Evolutionary conservation across 257 asterid species (phyloP), one percentile per base, ranked within the genome.

Genomic region (Solanum acaule): DNA sequence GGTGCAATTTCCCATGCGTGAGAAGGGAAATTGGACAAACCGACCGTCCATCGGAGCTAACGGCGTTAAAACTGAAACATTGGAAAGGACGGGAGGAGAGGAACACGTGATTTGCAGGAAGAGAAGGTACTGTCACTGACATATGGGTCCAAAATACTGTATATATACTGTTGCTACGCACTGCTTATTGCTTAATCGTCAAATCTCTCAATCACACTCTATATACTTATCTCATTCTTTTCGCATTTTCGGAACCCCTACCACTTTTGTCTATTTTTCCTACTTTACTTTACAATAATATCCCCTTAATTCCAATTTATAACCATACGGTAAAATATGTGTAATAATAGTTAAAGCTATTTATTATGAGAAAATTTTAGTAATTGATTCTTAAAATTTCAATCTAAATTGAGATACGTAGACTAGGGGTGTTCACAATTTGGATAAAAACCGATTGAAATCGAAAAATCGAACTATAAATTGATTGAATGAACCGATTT

Each of bases 121-220:
- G 29, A 81, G 31, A 46, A 61, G n/a, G 71, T 63, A 63, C 86
- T 63, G 86, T 75, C 37, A 81, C 84, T 70, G 85, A 44, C 70
- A 44, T 13, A 42, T 46, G 72, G 34, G 42, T 81, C 86, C 68
- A 81, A 81, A 29, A 33, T 72, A 29, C 76, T 10, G 72, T 10
- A 65, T 65, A 65, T 10, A 31, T 71, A 71, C 42, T 72, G 87
- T 65, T 3, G 15, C 61, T 42, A 37, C 16, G 29, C 86, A 42
- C 63, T 68, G 88, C 56, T 25, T 82, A 90, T 84, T 84, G 61
- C 89, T 90, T 84, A 89, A 70, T 90, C 88, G 94, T 93, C 94
- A 90, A 88, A 89, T 92, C 92, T 86, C 40, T 37, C 61, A 38
- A 9, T 25, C 87, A 65, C 31, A 18, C 83, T 85, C 77, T 86